These are phyloP conservation scores for Candida argentea DNA, from an alignment of 805 yeast genomes.

Conservation along the genomic window DNA sequence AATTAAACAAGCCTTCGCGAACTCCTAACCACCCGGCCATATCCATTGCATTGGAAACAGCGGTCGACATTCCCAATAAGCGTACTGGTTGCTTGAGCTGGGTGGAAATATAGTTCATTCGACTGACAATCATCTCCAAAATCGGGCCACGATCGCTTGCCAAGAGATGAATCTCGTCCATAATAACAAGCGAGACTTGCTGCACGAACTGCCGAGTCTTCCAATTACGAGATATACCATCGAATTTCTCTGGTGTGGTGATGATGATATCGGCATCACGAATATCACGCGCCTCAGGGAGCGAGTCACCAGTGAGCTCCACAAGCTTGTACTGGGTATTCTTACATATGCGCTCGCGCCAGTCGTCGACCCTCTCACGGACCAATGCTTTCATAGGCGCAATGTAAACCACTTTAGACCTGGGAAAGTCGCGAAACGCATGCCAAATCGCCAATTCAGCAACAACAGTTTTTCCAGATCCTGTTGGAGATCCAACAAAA, in stretches of 20 bases:
- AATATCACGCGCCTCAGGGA: conserved; percentile 61
- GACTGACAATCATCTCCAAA: conserved; percentile 80
- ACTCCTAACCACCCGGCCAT: conserved; percentile 83
- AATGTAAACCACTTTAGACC: conserved; percentile 71
- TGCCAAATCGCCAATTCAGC: conserved; percentile 98
- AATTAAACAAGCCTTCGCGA: conserved; percentile 63
- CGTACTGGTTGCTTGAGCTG: conserved; percentile 53
- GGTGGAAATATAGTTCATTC: conserved; percentile 64
- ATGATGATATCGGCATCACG: conserved; percentile 64
- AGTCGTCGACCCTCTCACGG: conserved; percentile 74
- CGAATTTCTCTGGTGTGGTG: conserved; percentile 82
- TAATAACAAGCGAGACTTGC: conserved; percentile 61
- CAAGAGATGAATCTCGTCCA: conserved; percentile 79
- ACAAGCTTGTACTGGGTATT: conserved; percentile 44
- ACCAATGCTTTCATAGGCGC: conserved; percentile 89
- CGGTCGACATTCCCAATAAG: conserved; percentile 72
- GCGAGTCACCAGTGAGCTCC: conserved; percentile 75
- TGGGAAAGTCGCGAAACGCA: conserved; percentile 76
- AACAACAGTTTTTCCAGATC: conserved; percentile 92
- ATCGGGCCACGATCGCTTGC: conserved; percentile 86
- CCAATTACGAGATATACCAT: conserved; percentile 84
- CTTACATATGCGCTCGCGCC: conserved; percentile 48
- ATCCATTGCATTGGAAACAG: conserved; percentile 77
- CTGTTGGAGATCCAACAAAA: conserved; percentile 96
- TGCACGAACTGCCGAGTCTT: conserved; percentile 69